Base-by-base conservation (phyloP, 257 asterid species). In the Euphrasia confusa region DNA sequence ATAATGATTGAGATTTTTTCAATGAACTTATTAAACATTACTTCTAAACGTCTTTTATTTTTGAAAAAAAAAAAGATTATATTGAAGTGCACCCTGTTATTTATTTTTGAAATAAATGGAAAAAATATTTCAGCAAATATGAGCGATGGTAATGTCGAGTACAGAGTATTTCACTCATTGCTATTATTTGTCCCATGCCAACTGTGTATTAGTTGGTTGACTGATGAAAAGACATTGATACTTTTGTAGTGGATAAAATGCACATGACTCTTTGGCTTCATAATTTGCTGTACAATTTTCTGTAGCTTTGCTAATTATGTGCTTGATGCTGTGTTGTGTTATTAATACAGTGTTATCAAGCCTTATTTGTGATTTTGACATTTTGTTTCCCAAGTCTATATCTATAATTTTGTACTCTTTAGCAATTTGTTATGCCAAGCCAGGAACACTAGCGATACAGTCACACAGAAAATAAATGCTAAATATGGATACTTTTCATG, bases 221-320 rank as follows among this genome's bases (percentile, higher is more conserved):
- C 17, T 26, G 40, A 5, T 11, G 60, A 55, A 10, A 13, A 55
- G 6, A 26, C 39, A 14, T 54, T 24, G 6, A 26, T 5, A 8
- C 11, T 28, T 32, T 17, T 18, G n/a, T 52, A 6, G 35, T 64
- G 40, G 54, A 5, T 67, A 53, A 45, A 59, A 18, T 8, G 40
- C 45, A 47, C 50, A 17, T 12, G 12, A 45, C 26, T 32, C 35
- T 63, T 32, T 45, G 37, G 50, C 4, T 35, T 47, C 60, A 45
- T 26, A 24, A 55, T 30, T 10, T 70, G 61, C 32, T 49, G 62
- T 21, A 48, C 59, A 55, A 57, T n/a, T 30, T 63, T 33, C 12
- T 18, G 40, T 28, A 47, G 13, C 28, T 8, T 4, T 42, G 27
- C 59, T 63, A 40, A 45, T 42, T 15, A 49, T 7, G 26, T n/a